A percentile compares a stretch with the other conserved stretches of the same genome.
Evolutionary conservation across 257 asterid species (phyloP).

Genomic region (Penstemon davidsonii): DNA sequence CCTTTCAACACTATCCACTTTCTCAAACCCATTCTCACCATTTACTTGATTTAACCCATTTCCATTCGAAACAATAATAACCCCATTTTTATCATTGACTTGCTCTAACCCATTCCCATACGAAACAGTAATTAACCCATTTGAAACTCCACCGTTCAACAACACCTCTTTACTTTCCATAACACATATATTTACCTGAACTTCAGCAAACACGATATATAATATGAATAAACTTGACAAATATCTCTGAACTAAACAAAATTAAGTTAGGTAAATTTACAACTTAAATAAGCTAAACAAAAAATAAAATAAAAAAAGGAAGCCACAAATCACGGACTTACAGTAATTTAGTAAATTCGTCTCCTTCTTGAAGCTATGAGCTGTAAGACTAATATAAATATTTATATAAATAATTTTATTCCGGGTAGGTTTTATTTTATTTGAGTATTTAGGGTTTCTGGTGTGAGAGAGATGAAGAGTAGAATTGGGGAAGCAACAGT

Average conservation of each 20-base stretch:
- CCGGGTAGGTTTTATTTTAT: not conserved
- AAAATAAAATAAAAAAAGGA: not conserved
- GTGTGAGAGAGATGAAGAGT: constrained; percentile 15
- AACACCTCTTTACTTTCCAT: constrained; percentile 46
- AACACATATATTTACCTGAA: constrained; percentile 32
- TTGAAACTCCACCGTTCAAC: constrained; percentile 29
- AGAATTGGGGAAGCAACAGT: constrained; percentile 28
- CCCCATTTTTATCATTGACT: constrained; percentile 27
- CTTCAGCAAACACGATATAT: not conserved
- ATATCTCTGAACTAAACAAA: constrained; percentile 4
- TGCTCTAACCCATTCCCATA: constrained; percentile 17
- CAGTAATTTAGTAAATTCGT: not conserved
- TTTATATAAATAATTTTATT: not conserved
- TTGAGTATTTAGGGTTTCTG: constrained; percentile 51
- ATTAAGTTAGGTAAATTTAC: not conserved
- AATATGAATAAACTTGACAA: not conserved
- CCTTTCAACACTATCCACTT: constrained; percentile 28
- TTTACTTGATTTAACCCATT: constrained; percentile 26
- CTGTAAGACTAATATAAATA: constrained; percentile 8
- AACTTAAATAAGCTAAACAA: constrained; percentile 13
- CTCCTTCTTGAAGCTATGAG: constrained; percentile 16
- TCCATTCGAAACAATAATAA: constrained; percentile 27
- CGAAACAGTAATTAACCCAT: constrained; percentile 17
- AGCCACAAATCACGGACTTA: not conserved
- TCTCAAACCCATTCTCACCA: constrained; percentile 29